A percentile compares a stretch with the other conserved stretches of the same genome.
Evolutionary conservation across 148 eudicot species (phyloP).

Genomic region (Salicornia ramosissima): DNA sequence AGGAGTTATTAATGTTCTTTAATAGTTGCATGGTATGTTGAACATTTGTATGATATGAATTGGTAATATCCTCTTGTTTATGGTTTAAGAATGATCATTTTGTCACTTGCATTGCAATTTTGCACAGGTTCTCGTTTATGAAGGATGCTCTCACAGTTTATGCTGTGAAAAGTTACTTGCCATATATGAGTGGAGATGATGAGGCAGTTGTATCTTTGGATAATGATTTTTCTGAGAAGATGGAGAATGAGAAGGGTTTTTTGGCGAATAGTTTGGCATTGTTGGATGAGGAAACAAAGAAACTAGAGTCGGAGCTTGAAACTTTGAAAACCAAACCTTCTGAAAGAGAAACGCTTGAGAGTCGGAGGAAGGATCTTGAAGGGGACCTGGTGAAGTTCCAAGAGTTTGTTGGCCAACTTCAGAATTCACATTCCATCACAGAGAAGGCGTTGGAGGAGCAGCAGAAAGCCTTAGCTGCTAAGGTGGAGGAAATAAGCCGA

Average conservation of each 20-base stretch:
- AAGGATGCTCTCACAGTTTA: constrained; percentile 40
- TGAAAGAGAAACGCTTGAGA: constrained; percentile 51
- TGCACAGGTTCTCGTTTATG: constrained; percentile 19
- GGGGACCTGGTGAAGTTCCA: constrained; percentile 62
- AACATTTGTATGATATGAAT: no score
- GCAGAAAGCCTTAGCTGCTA: constrained; percentile 57
- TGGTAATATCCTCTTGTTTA: not conserved
- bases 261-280: constrained; percentile 31
- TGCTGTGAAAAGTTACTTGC: constrained; percentile 45
- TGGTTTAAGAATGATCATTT: not conserved
- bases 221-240: constrained; percentile 37
- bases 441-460: constrained; percentile 67
- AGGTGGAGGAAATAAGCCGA: constrained; percentile 44
- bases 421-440: constrained; percentile 34
- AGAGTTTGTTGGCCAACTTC: constrained; percentile 37
- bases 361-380: constrained; percentile 44
- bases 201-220: constrained; percentile 49
- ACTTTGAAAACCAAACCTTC: constrained; percentile 50
- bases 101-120: not conserved
- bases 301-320: constrained; percentile 48
- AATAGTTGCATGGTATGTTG: no score
- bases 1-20: no score
- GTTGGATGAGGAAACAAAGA: constrained; percentile 34
- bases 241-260: constrained; percentile 36
- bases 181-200: constrained; percentile 69